Evolutionary conservation across 352 stramenopile species (phyloP).

Genomic region (Lagenidium giganteum): DNA sequence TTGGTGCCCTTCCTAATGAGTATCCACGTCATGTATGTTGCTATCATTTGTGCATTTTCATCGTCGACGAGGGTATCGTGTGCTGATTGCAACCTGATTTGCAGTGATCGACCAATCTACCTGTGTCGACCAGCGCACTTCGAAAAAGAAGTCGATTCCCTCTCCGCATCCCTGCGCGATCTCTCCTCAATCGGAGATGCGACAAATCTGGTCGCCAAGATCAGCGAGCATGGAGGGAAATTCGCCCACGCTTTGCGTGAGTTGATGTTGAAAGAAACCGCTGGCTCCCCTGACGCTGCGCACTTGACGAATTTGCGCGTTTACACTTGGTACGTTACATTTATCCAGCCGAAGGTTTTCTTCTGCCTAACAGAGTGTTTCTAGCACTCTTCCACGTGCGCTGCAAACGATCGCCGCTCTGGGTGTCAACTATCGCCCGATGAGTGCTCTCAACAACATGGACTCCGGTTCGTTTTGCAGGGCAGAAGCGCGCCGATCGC

Average conservation of each 20-base stretch:
- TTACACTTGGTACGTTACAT: slow-evolving; percentile 30
- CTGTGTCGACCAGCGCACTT: slow-evolving; percentile 34
- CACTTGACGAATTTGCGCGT: slow-evolving; percentile 22
- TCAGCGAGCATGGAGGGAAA: slow-evolving; percentile 12
- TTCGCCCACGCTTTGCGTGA: slow-evolving; percentile 25
- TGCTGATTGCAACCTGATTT: background rate
- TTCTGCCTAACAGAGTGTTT: background rate
- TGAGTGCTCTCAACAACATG: slow-evolving; percentile 37
- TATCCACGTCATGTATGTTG: slow-evolving; percentile 34
- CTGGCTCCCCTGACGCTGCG: no score
- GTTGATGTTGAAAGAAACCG: slow-evolving; percentile 19
- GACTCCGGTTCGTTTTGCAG: slow-evolving; percentile 25
- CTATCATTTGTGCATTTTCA: background rate
- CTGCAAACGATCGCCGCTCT: slow-evolving; percentile 35
- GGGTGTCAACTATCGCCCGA: slow-evolving; percentile 30
- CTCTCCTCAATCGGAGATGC: slow-evolving; percentile 5
- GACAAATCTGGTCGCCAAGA: slow-evolving; percentile 3
- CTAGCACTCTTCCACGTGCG: slow-evolving; percentile 28
- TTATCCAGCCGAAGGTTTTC: background rate
- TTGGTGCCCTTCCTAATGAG: slow-evolving; percentile 49
- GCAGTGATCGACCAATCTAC: slow-evolving; percentile 30
- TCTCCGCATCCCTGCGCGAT: slow-evolving; percentile 13
- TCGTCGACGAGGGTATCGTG: background rate
- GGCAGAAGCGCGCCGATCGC: no score
- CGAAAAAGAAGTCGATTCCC: slow-evolving; percentile 21